Evolutionary conservation across 805 yeast species (phyloP).

Genomic region (Candida sakaeoensis): DNA sequence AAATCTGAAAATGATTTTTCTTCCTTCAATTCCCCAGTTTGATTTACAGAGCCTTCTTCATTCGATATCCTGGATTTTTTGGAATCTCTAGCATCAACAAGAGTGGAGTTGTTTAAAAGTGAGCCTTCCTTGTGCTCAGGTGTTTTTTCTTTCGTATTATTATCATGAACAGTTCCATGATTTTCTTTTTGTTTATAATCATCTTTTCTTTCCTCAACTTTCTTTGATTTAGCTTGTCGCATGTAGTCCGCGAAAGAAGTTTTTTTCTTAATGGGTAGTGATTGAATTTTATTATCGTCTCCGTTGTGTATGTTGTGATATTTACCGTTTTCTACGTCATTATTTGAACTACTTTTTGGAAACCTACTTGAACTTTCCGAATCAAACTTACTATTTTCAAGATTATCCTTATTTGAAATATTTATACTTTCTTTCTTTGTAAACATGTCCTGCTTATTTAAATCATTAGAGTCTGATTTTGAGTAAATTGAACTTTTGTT

Average conservation of each 20-base stretch:
- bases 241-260: conserved; percentile 13
- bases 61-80: too few species aligned
- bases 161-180: background rate
- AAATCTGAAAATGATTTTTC: too few species aligned
- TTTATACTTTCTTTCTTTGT: background rate
- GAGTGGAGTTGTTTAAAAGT: too few species aligned
- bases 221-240: conserved; percentile 9
- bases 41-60: too few species aligned
- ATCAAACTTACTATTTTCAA: background rate
- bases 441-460: too few species aligned
- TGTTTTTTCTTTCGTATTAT: too few species aligned
- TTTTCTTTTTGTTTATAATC: conserved; percentile 2
- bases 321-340: background rate
- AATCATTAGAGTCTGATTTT: too few species aligned
- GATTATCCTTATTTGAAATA: background rate
- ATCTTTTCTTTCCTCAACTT: conserved; percentile 8
- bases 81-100: too few species aligned
- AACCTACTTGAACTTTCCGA: background rate
- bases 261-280: conserved; percentile 2
- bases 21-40: too few species aligned
- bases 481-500: too few species aligned
- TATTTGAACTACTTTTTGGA: background rate
- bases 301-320: background rate
- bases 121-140: too few species aligned
- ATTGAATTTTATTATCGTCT: background rate